Percentiles rank a stretch among this genome's conserved stretches.
Conservation (phyloP, 2,329 filamentous ascomycete genomes). For the Clonostachys chloroleuca region DNA sequence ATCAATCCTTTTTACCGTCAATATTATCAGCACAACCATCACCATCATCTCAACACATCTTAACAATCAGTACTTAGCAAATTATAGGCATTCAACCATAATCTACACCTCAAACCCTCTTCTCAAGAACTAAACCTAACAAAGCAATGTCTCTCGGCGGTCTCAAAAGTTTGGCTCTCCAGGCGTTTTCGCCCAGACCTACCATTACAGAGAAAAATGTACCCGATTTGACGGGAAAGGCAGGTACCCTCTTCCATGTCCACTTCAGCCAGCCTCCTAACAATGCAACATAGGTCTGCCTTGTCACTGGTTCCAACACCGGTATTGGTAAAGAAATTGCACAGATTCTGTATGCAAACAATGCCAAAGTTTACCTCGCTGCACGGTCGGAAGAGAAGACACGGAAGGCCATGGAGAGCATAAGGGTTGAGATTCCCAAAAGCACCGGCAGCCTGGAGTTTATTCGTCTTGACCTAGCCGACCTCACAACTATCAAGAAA, state of each 20-base stretch:
- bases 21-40: too few relatives aligned
- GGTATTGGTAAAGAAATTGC: slow-evolving; percentile 44
- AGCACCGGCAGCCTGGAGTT: slow-evolving; percentile 29
- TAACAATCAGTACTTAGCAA: too few relatives aligned
- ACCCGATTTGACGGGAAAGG: slow-evolving; percentile 30
- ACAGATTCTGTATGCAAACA: slow-evolving; percentile 44
- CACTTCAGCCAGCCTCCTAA: neutral
- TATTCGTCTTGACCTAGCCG: slow-evolving; percentile 31
- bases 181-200: slow-evolving; percentile 26
- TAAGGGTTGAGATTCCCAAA: slow-evolving; percentile 21
- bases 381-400: slow-evolving; percentile 35
- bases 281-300: slow-evolving; percentile 28
- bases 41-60: too few relatives aligned
- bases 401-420: slow-evolving; percentile 29
- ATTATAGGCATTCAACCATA: too few relatives aligned
- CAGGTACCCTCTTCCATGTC: slow-evolving; percentile 3
- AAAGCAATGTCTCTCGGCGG: too few relatives aligned
- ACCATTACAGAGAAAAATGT: slow-evolving; percentile 34
- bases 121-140: too few relatives aligned
- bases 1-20: too few relatives aligned
- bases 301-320: slow-evolving; percentile 34
- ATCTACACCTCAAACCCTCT: too few relatives aligned
- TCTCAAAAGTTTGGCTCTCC: neutral
- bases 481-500: slow-evolving; percentile 20
- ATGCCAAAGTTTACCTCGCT: slow-evolving; percentile 47